Percentiles rank a stretch among this genome's conserved stretches.
Conservation (phyloP, 1,284 basidiomycete species). For the Schizopora paradoxa region DNA sequence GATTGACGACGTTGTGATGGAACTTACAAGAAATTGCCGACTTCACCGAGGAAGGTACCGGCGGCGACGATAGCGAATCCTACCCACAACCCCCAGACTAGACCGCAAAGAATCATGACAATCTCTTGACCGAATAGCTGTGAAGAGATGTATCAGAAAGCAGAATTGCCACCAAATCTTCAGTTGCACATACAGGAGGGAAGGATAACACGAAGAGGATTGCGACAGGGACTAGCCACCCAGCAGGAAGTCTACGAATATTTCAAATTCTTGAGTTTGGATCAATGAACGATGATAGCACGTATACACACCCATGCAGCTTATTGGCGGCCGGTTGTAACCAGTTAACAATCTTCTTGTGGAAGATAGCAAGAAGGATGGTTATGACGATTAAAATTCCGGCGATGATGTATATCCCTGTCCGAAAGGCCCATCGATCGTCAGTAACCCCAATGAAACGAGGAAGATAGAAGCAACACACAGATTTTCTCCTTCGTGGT, state of each 20-base stretch:
- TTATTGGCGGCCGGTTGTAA: not conserved
- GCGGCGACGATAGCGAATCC: not conserved
- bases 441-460: not conserved
- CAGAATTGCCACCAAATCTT: too few species aligned
- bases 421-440: not conserved
- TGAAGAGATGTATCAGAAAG: too few species aligned
- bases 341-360: not conserved
- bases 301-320: not conserved
- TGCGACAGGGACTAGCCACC: not conserved
- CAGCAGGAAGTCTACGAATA: not conserved
- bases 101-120: not conserved
- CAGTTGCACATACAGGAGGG: too few species aligned
- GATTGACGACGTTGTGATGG: not conserved
- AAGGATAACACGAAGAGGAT: not conserved
- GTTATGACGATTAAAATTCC: not conserved
- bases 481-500: not conserved
- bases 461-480: not conserved
- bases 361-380: not conserved
- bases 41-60: not conserved
- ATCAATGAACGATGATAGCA: too few species aligned
- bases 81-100: not conserved
- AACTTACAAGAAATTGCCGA: conserved; percentile 1
- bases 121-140: not conserved
- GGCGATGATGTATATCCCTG: not conserved
- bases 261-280: not conserved